phyloP scores from a whole-genome alignment of 108 stramenopile species.

The Ochromonas danica region DNA sequence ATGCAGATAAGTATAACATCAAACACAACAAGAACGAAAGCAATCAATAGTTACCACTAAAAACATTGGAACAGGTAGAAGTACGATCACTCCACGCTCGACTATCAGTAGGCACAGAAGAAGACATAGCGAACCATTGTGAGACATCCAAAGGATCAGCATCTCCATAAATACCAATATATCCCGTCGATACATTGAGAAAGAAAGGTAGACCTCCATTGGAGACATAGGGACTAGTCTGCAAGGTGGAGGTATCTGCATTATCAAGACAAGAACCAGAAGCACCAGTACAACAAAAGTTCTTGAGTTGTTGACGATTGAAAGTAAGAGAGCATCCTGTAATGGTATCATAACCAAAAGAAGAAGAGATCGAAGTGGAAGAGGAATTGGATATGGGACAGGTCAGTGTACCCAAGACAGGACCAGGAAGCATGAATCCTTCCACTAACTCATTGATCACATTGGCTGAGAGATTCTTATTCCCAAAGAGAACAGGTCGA shows the following conservation, averaged over 20 bases:
- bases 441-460: constrained; percentile 29
- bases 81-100: constrained; percentile 27
- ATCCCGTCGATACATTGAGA: neutral
- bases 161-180: constrained; percentile 65
- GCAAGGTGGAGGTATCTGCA: neutral
- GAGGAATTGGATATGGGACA: neutral
- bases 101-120: neutral
- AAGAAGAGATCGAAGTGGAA: neutral
- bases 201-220: neutral
- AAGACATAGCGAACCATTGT: constrained; percentile 59
- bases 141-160: constrained; percentile 61
- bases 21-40: constrained; percentile 22
- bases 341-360: constrained; percentile 50
- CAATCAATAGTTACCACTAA: neutral
- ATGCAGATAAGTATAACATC: constrained; percentile 4
- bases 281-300: constrained; percentile 44
- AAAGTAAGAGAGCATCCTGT: constrained; percentile 62
- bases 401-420: neutral
- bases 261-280: neutral
- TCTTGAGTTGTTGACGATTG: constrained; percentile 51
- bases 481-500: constrained; percentile 54
- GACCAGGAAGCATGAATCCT: neutral
- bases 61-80: constrained; percentile 6
- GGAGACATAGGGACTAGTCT: neutral
- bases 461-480: neutral